Conservation (phyloP, 2,329 filamentous ascomycete genomes). For the Huntiella bhutanensis region DNA sequence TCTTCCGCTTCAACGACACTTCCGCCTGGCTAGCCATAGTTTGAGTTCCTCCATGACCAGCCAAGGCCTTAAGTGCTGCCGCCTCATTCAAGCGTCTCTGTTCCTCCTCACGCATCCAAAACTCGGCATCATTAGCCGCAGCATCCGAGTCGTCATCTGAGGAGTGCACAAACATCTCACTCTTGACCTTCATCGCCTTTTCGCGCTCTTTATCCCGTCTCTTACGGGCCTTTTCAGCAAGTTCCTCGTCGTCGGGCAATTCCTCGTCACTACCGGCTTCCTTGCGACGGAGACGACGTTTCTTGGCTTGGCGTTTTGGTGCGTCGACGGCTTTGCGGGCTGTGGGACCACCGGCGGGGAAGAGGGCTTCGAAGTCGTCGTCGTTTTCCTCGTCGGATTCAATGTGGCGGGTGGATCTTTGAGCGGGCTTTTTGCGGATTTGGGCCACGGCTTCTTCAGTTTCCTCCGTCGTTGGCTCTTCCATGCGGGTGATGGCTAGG, state of each 20-base stretch:
- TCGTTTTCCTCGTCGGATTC: slow-evolving; percentile 47
- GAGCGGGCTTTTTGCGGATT: slow-evolving; percentile 18
- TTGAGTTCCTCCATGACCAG: background rate
- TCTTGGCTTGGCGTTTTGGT: slow-evolving; percentile 27
- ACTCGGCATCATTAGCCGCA: slow-evolving; percentile 47
- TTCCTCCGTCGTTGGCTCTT: slow-evolving; percentile 60
- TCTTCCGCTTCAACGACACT: slow-evolving; percentile 7
- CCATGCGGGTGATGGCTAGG: slow-evolving; percentile 54
- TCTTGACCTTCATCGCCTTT: slow-evolving; percentile 66
- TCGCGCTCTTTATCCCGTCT: slow-evolving; percentile 53
- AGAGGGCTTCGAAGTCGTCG: slow-evolving; percentile 37
- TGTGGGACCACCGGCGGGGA: slow-evolving; percentile 50
- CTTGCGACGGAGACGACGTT: slow-evolving; percentile 26
- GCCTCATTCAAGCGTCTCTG: slow-evolving; percentile 13
- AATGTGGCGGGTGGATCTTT: slow-evolving; percentile 33
- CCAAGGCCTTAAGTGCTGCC: slow-evolving; percentile 4
- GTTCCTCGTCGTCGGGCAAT: slow-evolving; percentile 39
- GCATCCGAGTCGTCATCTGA: slow-evolving; percentile 82
- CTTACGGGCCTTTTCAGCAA: slow-evolving; percentile 42
- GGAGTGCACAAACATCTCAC: slow-evolving; percentile 57
- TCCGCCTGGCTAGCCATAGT: background rate
- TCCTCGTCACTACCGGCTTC: slow-evolving; percentile 19
- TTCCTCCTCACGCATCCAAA: slow-evolving; percentile 59
- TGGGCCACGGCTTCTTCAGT: slow-evolving; percentile 58
- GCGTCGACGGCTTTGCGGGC: slow-evolving; percentile 32